Evolutionary conservation across 495 filamentous ascomycete species (phyloP).

Genomic region (Hypoxylon trugodes): DNA sequence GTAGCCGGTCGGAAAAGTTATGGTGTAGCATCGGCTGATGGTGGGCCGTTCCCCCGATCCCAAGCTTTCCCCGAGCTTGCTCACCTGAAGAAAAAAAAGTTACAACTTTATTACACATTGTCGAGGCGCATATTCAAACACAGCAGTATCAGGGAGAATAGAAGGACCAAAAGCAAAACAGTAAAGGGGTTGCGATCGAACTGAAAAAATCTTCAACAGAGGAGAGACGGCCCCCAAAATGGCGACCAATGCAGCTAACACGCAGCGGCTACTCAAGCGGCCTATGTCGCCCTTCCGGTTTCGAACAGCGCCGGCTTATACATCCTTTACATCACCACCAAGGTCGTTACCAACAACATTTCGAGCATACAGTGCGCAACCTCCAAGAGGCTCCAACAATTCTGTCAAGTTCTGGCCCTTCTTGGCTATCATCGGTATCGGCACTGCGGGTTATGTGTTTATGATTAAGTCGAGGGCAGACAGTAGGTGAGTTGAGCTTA

Average conservation of each 20-base stretch:
- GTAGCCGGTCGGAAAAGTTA: neutral
- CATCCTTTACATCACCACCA: neutral
- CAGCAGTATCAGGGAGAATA: too few relatives aligned
- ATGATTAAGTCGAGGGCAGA: constrained; percentile 49
- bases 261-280: constrained; percentile 24
- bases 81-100: constrained; percentile 3
- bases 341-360: neutral
- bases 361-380: constrained; percentile 45
- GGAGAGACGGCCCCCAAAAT: constrained; percentile 31
- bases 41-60: constrained; percentile 28
- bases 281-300: constrained; percentile 22
- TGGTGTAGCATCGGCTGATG: constrained; percentile 22
- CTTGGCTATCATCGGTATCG: constrained; percentile 54
- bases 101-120: constrained; percentile 2
- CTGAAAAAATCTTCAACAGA: neutral
- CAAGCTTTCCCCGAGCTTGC: constrained; percentile 2
- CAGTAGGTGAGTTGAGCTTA: constrained; percentile 37
- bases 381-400: constrained; percentile 40
- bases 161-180: too few relatives aligned
- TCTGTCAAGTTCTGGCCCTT: constrained; percentile 61
- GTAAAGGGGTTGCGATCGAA: neutral
- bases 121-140: constrained; percentile 18
- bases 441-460: constrained; percentile 56
- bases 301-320: constrained; percentile 5
- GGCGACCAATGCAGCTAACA: neutral